Evolutionary conservation across 345 rosid genomes (phyloP), one percentile per base, ranked within the genome.

Genomic region (Eutrema yunnanense): DNA sequence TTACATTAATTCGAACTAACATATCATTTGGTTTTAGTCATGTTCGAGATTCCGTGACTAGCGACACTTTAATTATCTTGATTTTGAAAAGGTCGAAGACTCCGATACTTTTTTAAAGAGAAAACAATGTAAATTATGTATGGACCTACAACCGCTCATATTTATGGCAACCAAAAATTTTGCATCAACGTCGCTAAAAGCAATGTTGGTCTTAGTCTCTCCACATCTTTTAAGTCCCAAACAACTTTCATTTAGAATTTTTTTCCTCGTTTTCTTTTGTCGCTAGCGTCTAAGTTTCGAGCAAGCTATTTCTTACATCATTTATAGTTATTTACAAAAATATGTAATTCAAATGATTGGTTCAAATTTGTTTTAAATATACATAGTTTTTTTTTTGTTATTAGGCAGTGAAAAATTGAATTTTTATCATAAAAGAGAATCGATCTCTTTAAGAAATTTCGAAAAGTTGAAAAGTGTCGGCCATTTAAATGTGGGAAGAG

Each of bases 401-500:
- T 22, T 22, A 62, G n/a, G 8, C 13, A 64, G 64, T 48, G 52
- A 56, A 56, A 49, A 2, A 32, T 56, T 16, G 32, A 60, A 8
- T 19, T 32, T 27, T 34, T 12, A 16, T 76, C 42, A 54, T 30
- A 13, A 50, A 60, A 66, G 26, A 46, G 29, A 62, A 60, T 49
- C 12, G 12, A 26, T n/a, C 29, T 59, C 33, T 50, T 43, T 37
- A 46, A 62, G 53, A 46, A 46, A 62, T 53, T 68, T 69, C 27
- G 10, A 62, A 63, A 69, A 59, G 68, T 13, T 9, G 3, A 9
- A 41, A 75, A 76, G 66, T 76, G 79, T 76, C 79, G 79, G 75
- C 75, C 79, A 76, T 62, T 55, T 44, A 51, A 69, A 1, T 44
- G 62, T 34, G 63, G 63, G 57, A 61, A 68, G 67, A 65, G 34